Percentiles rank a stretch among this genome's conserved stretches.
Evolutionary conservation across 2,329 filamentous ascomycete species (phyloP).

Genomic region (Drechslera avenae): DNA sequence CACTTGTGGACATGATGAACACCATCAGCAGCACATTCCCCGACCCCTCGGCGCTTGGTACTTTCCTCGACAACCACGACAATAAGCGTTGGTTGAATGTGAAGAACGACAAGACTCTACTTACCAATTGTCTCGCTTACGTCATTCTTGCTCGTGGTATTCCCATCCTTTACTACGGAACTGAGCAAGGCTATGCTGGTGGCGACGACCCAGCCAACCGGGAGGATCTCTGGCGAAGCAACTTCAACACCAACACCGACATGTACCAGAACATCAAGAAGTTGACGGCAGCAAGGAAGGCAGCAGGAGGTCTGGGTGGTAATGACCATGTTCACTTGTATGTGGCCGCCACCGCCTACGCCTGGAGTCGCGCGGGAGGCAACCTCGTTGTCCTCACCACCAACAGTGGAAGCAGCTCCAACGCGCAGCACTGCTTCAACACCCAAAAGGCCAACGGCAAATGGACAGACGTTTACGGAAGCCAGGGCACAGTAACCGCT

Average conservation of each 20-base stretch:
- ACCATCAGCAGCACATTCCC: constrained; percentile 38
- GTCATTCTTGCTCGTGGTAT: constrained; percentile 48
- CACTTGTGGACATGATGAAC: constrained; percentile 45
- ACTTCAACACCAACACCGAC: constrained; percentile 39
- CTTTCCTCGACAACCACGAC: constrained; percentile 51
- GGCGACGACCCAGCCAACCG: constrained; percentile 48
- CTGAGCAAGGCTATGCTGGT: constrained; percentile 47
- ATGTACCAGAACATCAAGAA: constrained; percentile 39
- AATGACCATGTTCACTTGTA: constrained; percentile 55
- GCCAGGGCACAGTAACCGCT: constrained; percentile 44
- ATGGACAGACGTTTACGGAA: constrained; percentile 52
- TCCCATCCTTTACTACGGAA: constrained; percentile 50
- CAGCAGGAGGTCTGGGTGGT: constrained; percentile 50
- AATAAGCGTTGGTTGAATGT: constrained; percentile 45
- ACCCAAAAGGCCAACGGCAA: constrained; percentile 45
- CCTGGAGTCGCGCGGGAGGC: constrained; percentile 53
- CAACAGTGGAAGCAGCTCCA: constrained; percentile 51
- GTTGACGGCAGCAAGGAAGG: constrained; percentile 35
- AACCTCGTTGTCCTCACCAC: constrained; percentile 55
- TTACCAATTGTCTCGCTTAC: constrained; percentile 49
- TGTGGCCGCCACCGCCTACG: constrained; percentile 51
- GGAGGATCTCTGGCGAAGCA: constrained; percentile 49
- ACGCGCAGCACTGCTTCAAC: constrained; percentile 52
- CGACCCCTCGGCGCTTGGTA: constrained; percentile 44
- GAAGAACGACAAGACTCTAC: constrained; percentile 43